Conservation (phyloP, 495 filamentous ascomycete genomes). For the Penicillium odoratum region DNA sequence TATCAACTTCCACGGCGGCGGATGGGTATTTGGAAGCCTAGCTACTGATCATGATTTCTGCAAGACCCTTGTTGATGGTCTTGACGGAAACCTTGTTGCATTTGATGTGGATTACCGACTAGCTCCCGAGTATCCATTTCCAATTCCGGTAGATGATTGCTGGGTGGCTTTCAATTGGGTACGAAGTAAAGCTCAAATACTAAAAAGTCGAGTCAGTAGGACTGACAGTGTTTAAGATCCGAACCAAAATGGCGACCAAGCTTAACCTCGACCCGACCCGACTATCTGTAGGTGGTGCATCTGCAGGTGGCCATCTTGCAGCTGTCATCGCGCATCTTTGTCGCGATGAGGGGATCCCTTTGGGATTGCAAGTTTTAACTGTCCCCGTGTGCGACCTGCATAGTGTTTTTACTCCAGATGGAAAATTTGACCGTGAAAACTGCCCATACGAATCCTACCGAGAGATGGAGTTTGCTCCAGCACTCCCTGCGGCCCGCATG, state of each 20-base stretch:
- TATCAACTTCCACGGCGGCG: slow-evolving; percentile 43
- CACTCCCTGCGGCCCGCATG: slow-evolving; percentile 38
- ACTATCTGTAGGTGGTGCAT: slow-evolving; percentile 36
- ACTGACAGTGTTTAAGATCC: slow-evolving; percentile 25
- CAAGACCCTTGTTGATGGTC: slow-evolving; percentile 35
- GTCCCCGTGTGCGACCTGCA: slow-evolving; percentile 42
- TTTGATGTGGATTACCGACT: slow-evolving; percentile 44
- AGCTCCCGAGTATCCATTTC: slow-evolving; percentile 38
- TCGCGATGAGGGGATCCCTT: slow-evolving; percentile 34
- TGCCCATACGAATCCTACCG: slow-evolving; percentile 41
- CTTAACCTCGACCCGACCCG: slow-evolving; percentile 34
- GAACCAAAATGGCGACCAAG: slow-evolving; percentile 31
- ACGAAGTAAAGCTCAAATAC: background rate
- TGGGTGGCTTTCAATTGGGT: slow-evolving; percentile 47
- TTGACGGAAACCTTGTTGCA: slow-evolving; percentile 38
- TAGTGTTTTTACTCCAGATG: slow-evolving; percentile 33
- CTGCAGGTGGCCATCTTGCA: slow-evolving; percentile 42
- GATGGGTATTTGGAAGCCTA: slow-evolving; percentile 43
- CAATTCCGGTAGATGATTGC: slow-evolving; percentile 37
- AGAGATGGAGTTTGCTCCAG: slow-evolving; percentile 41
- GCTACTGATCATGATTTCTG: slow-evolving; percentile 37
- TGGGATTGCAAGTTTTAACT: slow-evolving; percentile 36
- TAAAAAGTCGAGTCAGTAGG: background rate
- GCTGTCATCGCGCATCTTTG: slow-evolving; percentile 39
- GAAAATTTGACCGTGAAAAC: slow-evolving; percentile 35